A percentile compares a stretch with the other conserved stretches of the same genome.
Conservation (phyloP, 306 rosid genomes). For the Prunus dulcis region DNA sequence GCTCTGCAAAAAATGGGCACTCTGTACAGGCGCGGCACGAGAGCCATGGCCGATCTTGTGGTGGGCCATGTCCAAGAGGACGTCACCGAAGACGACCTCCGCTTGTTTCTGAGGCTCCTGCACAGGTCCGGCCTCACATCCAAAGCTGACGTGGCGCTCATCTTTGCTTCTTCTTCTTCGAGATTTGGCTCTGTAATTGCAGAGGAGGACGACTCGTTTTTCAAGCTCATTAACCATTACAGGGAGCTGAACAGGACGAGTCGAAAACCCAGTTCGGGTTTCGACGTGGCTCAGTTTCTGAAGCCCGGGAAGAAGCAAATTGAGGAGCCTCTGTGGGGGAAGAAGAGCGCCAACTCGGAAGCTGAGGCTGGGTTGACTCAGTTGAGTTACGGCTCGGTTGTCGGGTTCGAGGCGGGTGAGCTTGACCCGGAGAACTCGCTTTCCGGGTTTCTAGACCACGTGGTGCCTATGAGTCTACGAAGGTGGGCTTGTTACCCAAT, state of each 20-base stretch:
- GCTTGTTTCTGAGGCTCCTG: slow-evolving; percentile 57
- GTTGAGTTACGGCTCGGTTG: slow-evolving; percentile 71
- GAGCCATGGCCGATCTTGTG: slow-evolving; percentile 69
- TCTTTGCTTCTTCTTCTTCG: slow-evolving; percentile 40
- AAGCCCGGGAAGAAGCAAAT: slow-evolving; percentile 21
- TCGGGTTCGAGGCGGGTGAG: slow-evolving; percentile 69
- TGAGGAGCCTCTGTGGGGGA: slow-evolving; percentile 72
- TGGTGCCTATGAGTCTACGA: slow-evolving; percentile 54
- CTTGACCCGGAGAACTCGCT: slow-evolving; percentile 93
- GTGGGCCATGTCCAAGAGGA: slow-evolving; percentile 66
- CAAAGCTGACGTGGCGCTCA: slow-evolving; percentile 57
- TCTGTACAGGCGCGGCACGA: slow-evolving; percentile 63
- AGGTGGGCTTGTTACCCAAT: slow-evolving; percentile 93
- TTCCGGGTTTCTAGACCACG: slow-evolving; percentile 61
- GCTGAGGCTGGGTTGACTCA: slow-evolving; percentile 16
- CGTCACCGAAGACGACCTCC: slow-evolving; percentile 44
- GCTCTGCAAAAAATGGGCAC: slow-evolving; percentile 81
- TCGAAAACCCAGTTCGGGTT: slow-evolving; percentile 25
- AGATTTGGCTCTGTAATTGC: slow-evolving; percentile 37
- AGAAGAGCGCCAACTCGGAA: neutral
- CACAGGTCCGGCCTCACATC: slow-evolving; percentile 69
- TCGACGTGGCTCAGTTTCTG: slow-evolving; percentile 43
- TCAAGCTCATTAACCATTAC: slow-evolving; percentile 34
- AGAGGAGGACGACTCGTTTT: slow-evolving; percentile 57
- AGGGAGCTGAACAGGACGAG: slow-evolving; percentile 21